Evolutionary conservation across 1,139 yeast genomes (phyloP).

Genomic region (Pichia sp.): DNA sequence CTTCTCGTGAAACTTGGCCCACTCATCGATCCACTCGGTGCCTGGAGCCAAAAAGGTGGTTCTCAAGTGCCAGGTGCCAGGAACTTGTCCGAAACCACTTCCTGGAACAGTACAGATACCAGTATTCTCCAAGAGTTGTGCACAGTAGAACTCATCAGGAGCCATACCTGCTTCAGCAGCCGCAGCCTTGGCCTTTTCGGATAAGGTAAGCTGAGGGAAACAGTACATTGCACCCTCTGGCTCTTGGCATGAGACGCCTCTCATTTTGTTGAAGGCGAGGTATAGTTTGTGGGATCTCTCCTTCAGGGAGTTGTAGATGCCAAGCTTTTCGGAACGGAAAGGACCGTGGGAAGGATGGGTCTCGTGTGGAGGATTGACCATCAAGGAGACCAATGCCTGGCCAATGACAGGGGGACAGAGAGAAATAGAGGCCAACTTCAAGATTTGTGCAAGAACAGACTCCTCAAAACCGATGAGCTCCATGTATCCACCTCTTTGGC

Average conservation of each 20-base stretch:
- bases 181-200: conserved; percentile 54
- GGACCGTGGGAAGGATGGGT: conserved; percentile 74
- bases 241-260: conserved; percentile 75
- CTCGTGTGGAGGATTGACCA: conserved; percentile 83
- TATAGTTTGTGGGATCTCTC: conserved; percentile 62
- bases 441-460: conserved; percentile 64
- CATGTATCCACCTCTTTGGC: conserved; percentile 99
- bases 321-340: conserved; percentile 57
- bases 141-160: conserved; percentile 86
- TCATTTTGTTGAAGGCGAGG: conserved; percentile 69
- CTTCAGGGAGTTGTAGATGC: conserved; percentile 59
- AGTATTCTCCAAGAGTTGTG: conserved; percentile 74
- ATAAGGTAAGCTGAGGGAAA: conserved; percentile 73
- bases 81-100: conserved; percentile 89
- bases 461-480: conserved; percentile 77
- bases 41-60: conserved; percentile 97
- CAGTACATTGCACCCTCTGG: conserved; percentile 98
- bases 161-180: conserved; percentile 55
- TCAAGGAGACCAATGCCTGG: conserved; percentile 84
- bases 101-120: conserved; percentile 99
- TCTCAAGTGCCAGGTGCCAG: conserved; percentile 85
- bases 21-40: conserved; percentile 72
- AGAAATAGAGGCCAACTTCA: conserved; percentile 84
- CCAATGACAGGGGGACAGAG: conserved; percentile 94
- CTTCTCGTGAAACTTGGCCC: conserved; percentile 71